Conservation (phyloP, 192 early-diverging fungal species). For the Podila horticola region DNA sequence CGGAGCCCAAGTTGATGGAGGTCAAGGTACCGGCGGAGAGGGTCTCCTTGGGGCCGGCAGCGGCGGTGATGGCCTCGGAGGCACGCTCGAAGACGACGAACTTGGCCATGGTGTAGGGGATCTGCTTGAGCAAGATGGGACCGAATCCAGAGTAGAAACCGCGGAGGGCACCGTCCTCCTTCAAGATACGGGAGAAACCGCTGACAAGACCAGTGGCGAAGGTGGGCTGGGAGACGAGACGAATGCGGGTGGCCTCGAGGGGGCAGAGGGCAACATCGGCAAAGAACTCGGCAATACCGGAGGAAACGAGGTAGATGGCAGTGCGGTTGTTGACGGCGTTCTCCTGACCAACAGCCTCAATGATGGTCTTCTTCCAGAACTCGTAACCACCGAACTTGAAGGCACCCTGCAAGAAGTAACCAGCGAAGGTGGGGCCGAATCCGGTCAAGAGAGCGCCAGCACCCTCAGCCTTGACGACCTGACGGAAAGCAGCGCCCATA, state of each 20-base stretch:
- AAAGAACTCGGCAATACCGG: constrained; percentile 82
- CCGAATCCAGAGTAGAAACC: constrained; percentile 88
- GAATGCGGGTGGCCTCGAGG: constrained; percentile 82
- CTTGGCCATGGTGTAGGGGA: constrained; percentile 90
- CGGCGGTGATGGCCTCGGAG: constrained; percentile 60
- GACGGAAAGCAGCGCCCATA: constrained; percentile 68
- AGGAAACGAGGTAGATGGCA: constrained; percentile 75
- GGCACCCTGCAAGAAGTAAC: constrained; percentile 80
- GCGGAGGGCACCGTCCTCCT: constrained; percentile 75
- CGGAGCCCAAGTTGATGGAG: constrained; percentile 65
- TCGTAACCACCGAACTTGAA: constrained; percentile 82
- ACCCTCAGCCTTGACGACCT: constrained; percentile 68
- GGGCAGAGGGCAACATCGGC: constrained; percentile 84
- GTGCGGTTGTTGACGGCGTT: constrained; percentile 71
- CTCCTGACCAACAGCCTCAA: constrained; percentile 66
- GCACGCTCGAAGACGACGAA: constrained; percentile 77
- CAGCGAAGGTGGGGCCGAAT: constrained; percentile 75
- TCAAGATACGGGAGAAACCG: constrained; percentile 73
- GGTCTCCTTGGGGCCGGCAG: constrained; percentile 61
- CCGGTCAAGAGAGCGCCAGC: constrained; percentile 75
- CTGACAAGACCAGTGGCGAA: constrained; percentile 74
- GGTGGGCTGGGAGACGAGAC: constrained; percentile 79
- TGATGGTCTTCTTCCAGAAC: constrained; percentile 73
- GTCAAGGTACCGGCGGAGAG: constrained; percentile 60
- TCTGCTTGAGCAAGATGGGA: constrained; percentile 82